Evolutionary conservation across 2,329 filamentous ascomycete species (phyloP).

Genomic region (Aspergillus ochraceus): DNA sequence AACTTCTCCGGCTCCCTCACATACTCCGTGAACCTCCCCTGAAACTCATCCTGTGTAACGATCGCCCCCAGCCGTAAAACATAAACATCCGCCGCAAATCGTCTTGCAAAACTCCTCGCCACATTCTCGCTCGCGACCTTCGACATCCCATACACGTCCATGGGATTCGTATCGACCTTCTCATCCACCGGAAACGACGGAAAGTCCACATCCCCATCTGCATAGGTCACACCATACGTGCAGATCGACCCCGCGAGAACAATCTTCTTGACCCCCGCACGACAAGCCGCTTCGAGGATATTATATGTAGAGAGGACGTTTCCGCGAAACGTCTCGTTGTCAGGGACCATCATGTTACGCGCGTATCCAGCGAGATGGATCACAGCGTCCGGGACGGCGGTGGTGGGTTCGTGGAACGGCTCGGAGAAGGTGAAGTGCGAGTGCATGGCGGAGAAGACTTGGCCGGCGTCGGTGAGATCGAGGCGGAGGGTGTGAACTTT

Average conservation of each 20-base stretch:
- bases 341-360: conserved; percentile 61
- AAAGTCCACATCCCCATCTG: conserved; percentile 59
- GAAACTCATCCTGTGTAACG: conserved; percentile 62
- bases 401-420: conserved; percentile 37
- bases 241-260: conserved; percentile 61
- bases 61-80: conserved; percentile 62
- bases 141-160: conserved; percentile 62
- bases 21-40: conserved; percentile 51
- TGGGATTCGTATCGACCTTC: conserved; percentile 59
- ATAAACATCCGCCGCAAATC: conserved; percentile 60
- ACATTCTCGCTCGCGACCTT: conserved; percentile 61
- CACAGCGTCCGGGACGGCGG: conserved; percentile 56
- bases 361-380: conserved; percentile 64
- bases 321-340: conserved; percentile 58
- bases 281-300: conserved; percentile 62
- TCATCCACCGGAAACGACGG: conserved; percentile 61
- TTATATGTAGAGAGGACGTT: conserved; percentile 62
- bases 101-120: conserved; percentile 56
- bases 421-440: conserved; percentile 56
- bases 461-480: conserved; percentile 56
- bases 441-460: conserved; percentile 57
- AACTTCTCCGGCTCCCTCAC: conserved; percentile 52
- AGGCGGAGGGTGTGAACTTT: conserved; percentile 56
- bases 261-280: conserved; percentile 62
- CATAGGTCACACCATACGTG: conserved; percentile 63